Evolutionary conservation across 345 rosid genomes (phyloP).

Genomic region (Syzygium aromaticum): DNA sequence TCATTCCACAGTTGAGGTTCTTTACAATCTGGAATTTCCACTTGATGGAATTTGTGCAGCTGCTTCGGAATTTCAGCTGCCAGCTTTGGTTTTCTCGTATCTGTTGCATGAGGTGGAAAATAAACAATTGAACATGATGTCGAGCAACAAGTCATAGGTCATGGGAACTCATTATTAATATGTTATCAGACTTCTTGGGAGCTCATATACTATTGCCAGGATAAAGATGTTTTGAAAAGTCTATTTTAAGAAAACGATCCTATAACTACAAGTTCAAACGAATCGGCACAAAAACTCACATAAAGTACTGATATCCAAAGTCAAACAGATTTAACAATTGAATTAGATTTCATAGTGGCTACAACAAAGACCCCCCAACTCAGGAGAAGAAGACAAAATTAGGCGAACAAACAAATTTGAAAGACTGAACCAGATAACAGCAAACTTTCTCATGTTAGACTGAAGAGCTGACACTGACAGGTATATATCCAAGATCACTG

Average conservation of each 20-base stretch:
- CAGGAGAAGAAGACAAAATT: neutral
- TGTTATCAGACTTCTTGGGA: neutral
- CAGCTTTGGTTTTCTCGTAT: conserved; percentile 70
- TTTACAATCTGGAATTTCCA: conserved; percentile 78
- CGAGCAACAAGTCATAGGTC: neutral
- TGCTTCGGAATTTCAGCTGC: conserved; percentile 86
- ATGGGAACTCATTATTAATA: neutral
- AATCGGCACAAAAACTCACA: neutral
- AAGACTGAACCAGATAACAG: neutral
- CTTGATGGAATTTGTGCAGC: conserved; percentile 69
- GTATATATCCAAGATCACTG: neutral
- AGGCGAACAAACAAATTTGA: neutral
- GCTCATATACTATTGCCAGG: neutral
- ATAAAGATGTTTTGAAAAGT: neutral
- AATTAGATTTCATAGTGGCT: neutral
- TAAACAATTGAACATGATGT: neutral
- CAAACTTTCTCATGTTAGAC: neutral
- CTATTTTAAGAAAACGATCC: neutral
- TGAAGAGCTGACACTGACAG: neutral
- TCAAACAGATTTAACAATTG: neutral
- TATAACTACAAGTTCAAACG: neutral
- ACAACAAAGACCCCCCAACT: neutral
- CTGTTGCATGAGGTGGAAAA: conserved; percentile 26
- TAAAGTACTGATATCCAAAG: neutral
- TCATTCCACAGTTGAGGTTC: conserved; percentile 96